Evolutionary conservation across 108 stramenopile species (phyloP), one percentile per base, ranked within the genome.

Genomic region (Pseudonitzschia multiseries): DNA sequence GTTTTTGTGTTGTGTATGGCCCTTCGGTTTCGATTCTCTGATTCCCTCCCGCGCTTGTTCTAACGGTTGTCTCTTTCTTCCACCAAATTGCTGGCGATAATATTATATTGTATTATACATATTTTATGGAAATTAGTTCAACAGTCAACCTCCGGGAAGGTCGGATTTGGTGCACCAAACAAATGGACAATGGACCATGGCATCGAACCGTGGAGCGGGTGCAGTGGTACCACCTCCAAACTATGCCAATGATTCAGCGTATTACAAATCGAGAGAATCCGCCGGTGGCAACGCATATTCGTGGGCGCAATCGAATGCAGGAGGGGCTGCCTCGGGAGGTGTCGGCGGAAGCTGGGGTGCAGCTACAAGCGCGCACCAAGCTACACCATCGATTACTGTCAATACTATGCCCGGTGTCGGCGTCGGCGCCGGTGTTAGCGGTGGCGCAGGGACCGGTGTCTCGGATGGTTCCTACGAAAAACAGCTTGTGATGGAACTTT

Each of bases 101-200:
- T n/a, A n/a, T n/a, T n/a, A n/a, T n/a, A n/a, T n/a, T n/a, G n/a
- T n/a, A n/a, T n/a, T n/a, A n/a, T n/a, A n/a, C n/a, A 10, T 18
- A 18, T 18, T 48, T 5, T 48, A 18, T 10, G 17, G 13, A 40
- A 27, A 67, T 64, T 57, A 72, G 79, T 93, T 80, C 72, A 46
- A 72, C 41, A 77, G 76, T 44, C 75, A 70, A 33, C 93, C 89
- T 5, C 92, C 93, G 0, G 93, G 93, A 60, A 81, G 89, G 62
- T 73, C 73, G 46, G 84, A 92, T 42, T 68, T 95, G 21, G 76
- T 88, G 43, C 73, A 81, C 29, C 82, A 86, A 72, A 95, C 93
- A 17, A 82, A 80, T 69, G 91, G 91, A 68, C 88, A 95, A 71
- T 95, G 93, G 93, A 92, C 93, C 46, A 95, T 92, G 90, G 91